Conservation (phyloP, 1,139 yeast species). For the Geotrichum carabidarum region DNA sequence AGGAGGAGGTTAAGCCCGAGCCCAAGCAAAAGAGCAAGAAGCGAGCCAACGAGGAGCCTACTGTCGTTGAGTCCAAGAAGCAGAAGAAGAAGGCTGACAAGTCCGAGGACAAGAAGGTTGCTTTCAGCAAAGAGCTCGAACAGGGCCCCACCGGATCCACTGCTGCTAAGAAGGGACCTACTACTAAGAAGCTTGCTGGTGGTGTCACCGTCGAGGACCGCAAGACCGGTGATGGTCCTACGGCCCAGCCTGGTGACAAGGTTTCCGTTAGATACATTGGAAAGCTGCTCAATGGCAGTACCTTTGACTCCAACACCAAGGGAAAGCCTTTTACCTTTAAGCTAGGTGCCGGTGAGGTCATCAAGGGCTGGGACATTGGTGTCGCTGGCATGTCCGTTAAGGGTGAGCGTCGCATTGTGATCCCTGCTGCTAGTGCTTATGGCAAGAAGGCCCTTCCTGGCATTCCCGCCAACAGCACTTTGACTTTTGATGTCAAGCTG, state of each 20-base stretch:
- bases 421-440: conserved; percentile 95
- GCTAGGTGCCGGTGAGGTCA: conserved; percentile 96
- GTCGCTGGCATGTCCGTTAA: conserved; percentile 98
- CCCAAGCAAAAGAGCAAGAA: conserved; percentile 36
- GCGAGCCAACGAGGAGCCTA: conserved; percentile 18
- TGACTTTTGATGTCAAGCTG: conserved; percentile 92
- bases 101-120: conserved; percentile 58
- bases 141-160: conserved; percentile 64
- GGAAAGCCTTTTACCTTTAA: conserved; percentile 93
- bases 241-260: conserved; percentile 82
- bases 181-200: conserved; percentile 79
- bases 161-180: conserved; percentile 39
- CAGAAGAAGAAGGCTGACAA: conserved; percentile 45
- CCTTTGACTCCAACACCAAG: conserved; percentile 91
- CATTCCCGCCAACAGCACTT: conserved; percentile 92
- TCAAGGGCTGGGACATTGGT: conserved; percentile 98
- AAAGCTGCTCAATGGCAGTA: conserved; percentile 91
- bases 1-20: conserved; percentile 51
- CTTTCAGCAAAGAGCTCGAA: conserved; percentile 84
- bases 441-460: conserved; percentile 94
- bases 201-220: conserved; percentile 94
- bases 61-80: conserved; percentile 29
- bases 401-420: conserved; percentile 96
- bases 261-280: conserved; percentile 98
- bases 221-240: conserved; percentile 78